Conservation (phyloP, 2,329 filamentous ascomycete species). For the Zymoseptoria ardabiliae region DNA sequence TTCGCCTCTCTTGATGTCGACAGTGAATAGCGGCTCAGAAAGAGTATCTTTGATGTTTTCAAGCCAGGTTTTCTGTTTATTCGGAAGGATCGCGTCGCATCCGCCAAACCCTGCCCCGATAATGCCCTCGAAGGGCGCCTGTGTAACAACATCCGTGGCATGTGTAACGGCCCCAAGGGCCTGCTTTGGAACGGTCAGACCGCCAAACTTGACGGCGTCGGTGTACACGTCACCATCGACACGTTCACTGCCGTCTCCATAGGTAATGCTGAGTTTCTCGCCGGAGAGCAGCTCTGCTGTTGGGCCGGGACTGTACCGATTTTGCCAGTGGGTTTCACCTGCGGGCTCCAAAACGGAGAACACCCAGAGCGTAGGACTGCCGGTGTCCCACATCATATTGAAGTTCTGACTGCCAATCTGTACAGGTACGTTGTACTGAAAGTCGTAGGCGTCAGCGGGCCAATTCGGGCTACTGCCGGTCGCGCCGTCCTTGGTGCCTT, state of each 20-base stretch:
- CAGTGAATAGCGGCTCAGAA: constrained; percentile 62
- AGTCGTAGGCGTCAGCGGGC: neutral
- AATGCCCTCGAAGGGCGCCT: neutral
- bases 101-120: neutral
- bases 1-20: constrained; percentile 53
- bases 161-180: neutral
- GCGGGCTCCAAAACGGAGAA: neutral
- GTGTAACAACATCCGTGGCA: neutral
- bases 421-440: neutral
- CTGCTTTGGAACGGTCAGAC: neutral
- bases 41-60: constrained; percentile 59
- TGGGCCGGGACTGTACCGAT: neutral
- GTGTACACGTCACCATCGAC: neutral
- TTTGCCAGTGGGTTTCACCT: neutral
- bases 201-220: neutral
- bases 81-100: neutral
- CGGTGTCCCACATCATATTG: neutral
- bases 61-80: constrained; percentile 61
- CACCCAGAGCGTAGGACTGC: neutral
- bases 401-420: neutral
- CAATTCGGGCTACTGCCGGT: neutral
- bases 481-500: neutral
- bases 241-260: neutral
- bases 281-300: neutral
- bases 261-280: neutral